Evolutionary conservation across 1,284 basidiomycete genomes (phyloP).

Genomic region (Austroboletus novae-zelandiae): DNA sequence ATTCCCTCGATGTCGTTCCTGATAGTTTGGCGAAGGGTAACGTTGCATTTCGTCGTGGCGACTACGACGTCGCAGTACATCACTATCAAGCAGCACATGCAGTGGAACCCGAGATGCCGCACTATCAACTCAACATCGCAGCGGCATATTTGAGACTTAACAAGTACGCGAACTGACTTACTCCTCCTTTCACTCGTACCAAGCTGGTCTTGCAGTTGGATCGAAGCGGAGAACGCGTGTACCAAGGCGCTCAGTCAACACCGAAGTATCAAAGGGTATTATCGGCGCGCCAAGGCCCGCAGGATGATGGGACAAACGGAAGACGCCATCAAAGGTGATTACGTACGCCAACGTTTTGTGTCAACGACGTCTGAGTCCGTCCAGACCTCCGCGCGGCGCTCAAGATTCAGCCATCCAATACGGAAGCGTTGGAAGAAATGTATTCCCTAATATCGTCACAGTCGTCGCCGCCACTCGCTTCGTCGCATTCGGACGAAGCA

Average conservation of each 20-base stretch:
- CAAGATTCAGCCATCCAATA: conserved; percentile 56
- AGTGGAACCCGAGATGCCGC: conserved; percentile 66
- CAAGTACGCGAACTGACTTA: conserved; percentile 44
- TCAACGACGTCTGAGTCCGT: conserved; percentile 1
- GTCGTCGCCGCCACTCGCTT: conserved; percentile 17
- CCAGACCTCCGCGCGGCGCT: conserved; percentile 59
- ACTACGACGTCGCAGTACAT: conserved; percentile 51
- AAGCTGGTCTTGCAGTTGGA: conserved; percentile 47
- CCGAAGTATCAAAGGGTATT: conserved; percentile 62
- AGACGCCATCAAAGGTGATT: conserved; percentile 61
- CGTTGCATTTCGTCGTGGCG: conserved; percentile 56
- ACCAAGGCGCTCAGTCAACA: conserved; percentile 60
- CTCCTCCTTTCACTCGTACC: conserved; percentile 12
- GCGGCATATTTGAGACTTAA: conserved; percentile 64
- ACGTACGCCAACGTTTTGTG: background rate
- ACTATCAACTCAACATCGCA: conserved; percentile 70
- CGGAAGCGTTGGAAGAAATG: conserved; percentile 57
- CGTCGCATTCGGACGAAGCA: conserved; percentile 23
- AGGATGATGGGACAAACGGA: conserved; percentile 53
- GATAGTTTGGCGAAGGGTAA: conserved; percentile 50
- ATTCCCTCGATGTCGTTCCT: background rate
- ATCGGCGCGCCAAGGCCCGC: conserved; percentile 60
- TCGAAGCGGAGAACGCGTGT: conserved; percentile 65
- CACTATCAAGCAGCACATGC: conserved; percentile 56
- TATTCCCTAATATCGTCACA: conserved; percentile 38